These are phyloP conservation scores for Botrytis squamosa DNA, from an alignment of 2,329 filamentous ascomycete species.

Conservation along the genomic window DNA sequence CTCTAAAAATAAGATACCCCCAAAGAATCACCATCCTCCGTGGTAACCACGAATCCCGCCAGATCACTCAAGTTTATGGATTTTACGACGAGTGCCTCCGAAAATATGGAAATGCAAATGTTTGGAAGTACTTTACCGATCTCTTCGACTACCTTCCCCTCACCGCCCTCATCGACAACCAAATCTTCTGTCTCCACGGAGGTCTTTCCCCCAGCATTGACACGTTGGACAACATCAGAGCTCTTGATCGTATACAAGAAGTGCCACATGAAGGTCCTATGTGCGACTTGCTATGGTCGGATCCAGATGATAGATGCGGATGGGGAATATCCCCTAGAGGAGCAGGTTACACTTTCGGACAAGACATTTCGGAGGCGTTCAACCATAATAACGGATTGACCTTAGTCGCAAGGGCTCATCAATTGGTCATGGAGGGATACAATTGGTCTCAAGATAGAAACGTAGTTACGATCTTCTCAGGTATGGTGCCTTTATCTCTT, in stretches of 20 bases:
- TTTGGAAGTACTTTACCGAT: slow-evolving; percentile 99
- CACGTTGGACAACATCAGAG: slow-evolving; percentile 92
- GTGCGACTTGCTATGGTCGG: slow-evolving; percentile 97
- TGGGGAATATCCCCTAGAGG: slow-evolving; percentile 96
- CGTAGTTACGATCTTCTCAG: slow-evolving; percentile 98
- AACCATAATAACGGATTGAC: slow-evolving; percentile 99
- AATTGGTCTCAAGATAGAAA: slow-evolving; percentile 99
- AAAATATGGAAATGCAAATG: slow-evolving; percentile 98
- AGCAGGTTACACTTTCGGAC: slow-evolving; percentile 91
- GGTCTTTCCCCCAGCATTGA: slow-evolving; percentile 95
- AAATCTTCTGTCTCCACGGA: slow-evolving; percentile 98
- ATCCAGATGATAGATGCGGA: slow-evolving; percentile 93
- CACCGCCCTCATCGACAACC: slow-evolving; percentile 96
- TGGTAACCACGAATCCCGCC: slow-evolving; percentile 97
- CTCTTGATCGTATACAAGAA: slow-evolving; percentile 94
- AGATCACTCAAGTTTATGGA: slow-evolving; percentile 98
- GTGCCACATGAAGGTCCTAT: slow-evolving; percentile 98
- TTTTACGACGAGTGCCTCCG: slow-evolving; percentile 99
- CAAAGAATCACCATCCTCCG: slow-evolving; percentile 97
- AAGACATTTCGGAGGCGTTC: slow-evolving; percentile 98
- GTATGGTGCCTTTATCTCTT: slow-evolving; percentile 46
- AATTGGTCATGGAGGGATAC: slow-evolving; percentile 99
- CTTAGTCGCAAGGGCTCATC: slow-evolving; percentile 91
- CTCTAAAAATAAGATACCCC: slow-evolving; percentile 96
- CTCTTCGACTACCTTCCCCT: slow-evolving; percentile 98